A percentile compares a stretch with the other conserved stretches of the same genome.
Conservation (phyloP, 176 grass and related monocot species). For the Typha latifolia region DNA sequence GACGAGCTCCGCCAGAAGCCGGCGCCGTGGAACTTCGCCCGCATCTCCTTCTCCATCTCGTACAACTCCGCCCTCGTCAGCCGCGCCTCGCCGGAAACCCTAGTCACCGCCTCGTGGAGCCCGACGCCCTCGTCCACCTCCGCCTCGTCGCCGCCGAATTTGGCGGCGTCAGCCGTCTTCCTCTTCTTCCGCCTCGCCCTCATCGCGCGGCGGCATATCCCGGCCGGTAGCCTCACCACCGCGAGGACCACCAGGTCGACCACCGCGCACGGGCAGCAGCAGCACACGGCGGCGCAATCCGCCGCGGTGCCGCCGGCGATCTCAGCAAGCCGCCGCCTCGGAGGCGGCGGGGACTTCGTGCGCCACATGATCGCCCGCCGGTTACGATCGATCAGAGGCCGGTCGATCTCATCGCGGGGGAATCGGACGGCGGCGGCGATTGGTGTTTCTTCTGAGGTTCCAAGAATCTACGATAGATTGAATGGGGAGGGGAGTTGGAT, state of each 20-base stretch:
- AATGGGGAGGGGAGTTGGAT: background rate
- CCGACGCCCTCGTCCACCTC: background rate
- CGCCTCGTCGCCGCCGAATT: background rate
- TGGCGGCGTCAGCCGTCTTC: background rate
- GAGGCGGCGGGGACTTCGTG: background rate
- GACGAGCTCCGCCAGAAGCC: slow-evolving; percentile 81
- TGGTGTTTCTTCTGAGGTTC: background rate
- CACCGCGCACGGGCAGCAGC: slow-evolving; percentile 59
- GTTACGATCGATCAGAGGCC: too few relatives aligned
- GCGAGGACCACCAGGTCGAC: slow-evolving; percentile 54
- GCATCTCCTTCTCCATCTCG: slow-evolving; percentile 43
- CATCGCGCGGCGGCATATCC: slow-evolving; percentile 36
- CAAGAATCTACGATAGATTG: too few relatives aligned
- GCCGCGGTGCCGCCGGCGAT: slow-evolving; percentile 65
- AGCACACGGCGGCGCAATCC: slow-evolving; percentile 48
- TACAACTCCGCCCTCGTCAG: slow-evolving; percentile 22
- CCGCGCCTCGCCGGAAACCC: slow-evolving; percentile 1
- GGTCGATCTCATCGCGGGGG: too few relatives aligned
- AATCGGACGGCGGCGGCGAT: background rate
- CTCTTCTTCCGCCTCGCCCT: background rate
- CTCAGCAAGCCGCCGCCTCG: slow-evolving; percentile 27
- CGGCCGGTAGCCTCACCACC: slow-evolving; percentile 47
- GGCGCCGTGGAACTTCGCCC: slow-evolving; percentile 57
- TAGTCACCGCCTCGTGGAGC: background rate
- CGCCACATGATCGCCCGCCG: background rate